phyloP scores from a whole-genome alignment of 1,284 basidiomycete species.

The Leccinum pachyderme region DNA sequence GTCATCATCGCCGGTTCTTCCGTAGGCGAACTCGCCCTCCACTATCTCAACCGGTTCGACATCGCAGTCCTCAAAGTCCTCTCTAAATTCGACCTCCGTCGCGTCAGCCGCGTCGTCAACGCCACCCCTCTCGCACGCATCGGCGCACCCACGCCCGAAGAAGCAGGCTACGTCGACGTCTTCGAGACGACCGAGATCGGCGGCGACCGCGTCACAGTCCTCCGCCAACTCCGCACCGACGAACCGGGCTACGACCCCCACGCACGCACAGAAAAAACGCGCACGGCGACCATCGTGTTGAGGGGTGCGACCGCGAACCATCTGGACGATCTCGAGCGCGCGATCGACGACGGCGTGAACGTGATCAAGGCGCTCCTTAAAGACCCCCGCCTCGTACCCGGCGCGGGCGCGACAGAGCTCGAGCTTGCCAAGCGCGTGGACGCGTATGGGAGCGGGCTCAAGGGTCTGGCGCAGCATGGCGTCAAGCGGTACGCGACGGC shows the following conservation, averaged over 20 bases:
- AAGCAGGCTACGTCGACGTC: slow-evolving; percentile 91
- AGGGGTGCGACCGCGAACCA: slow-evolving; percentile 96
- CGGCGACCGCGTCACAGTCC: slow-evolving; percentile 95
- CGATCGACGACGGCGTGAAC: slow-evolving; percentile 96
- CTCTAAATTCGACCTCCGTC: slow-evolving; percentile 96
- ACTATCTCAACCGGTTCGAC: slow-evolving; percentile 93
- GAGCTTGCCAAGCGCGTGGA: slow-evolving; percentile 87
- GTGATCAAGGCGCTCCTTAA: slow-evolving; percentile 94
- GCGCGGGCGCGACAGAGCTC: slow-evolving; percentile 92
- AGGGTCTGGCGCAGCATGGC: slow-evolving; percentile 92
- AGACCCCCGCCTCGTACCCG: slow-evolving; percentile 88
- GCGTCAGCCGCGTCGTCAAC: slow-evolving; percentile 92
- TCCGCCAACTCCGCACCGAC: slow-evolving; percentile 76
- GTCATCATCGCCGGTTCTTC: slow-evolving; percentile 92
- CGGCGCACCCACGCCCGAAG: slow-evolving; percentile 94
- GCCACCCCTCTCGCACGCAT: slow-evolving; percentile 95
- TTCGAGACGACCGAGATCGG: slow-evolving; percentile 97
- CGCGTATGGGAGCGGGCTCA: slow-evolving; percentile 83
- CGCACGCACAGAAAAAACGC: slow-evolving; percentile 56
- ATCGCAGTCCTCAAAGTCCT: slow-evolving; percentile 97
- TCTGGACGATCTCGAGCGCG: slow-evolving; percentile 94
- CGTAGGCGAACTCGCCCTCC: slow-evolving; percentile 94
- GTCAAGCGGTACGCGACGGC: slow-evolving; percentile 90
- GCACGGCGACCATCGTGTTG: slow-evolving; percentile 91
- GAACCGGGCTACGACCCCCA: slow-evolving; percentile 57